A percentile compares a stretch with the other conserved stretches of the same genome.
Conservation (phyloP, 371 early-diverging fungal species). For the Massospora cicadina region DNA sequence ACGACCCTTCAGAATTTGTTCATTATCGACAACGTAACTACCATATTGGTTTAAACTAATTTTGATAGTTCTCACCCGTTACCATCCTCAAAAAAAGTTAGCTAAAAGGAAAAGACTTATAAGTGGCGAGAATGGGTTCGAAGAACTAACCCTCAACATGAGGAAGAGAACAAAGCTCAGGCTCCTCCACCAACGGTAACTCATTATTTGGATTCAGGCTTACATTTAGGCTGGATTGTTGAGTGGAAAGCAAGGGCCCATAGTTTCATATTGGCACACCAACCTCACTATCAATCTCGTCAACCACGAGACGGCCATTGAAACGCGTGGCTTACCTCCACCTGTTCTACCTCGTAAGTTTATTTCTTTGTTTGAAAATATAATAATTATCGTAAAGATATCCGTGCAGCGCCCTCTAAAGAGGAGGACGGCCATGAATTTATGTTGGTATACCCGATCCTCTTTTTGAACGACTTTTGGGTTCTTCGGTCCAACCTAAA, state of each 20-base stretch:
- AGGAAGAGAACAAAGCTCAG: background rate
- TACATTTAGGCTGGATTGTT: conserved; percentile 10
- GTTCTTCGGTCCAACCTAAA: conserved; percentile 43
- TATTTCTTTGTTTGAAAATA: background rate
- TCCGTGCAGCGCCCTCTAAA: conserved; percentile 23
- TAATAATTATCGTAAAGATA: conserved; percentile 17
- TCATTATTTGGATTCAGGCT: background rate
- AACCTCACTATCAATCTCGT: conserved; percentile 61
- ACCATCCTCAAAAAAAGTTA: conserved; percentile 17
- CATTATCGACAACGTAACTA: conserved; percentile 7
- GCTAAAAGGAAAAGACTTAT: conserved; percentile 52
- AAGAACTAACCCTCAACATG: conserved; percentile 19
- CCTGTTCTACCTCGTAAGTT: conserved; percentile 27
- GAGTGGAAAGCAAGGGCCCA: conserved; percentile 17
- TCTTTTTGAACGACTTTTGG: conserved; percentile 82
- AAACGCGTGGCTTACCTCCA: conserved; percentile 30
- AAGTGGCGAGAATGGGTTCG: conserved; percentile 21
- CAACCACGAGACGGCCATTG: conserved; percentile 24
- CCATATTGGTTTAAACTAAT: background rate
- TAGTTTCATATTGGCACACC: conserved; percentile 70
- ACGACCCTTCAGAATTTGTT: background rate
- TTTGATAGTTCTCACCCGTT: conserved; percentile 2
- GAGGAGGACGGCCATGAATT: conserved; percentile 20
- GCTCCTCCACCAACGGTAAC: background rate
- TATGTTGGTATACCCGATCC: conserved; percentile 43